A percentile compares a stretch with the other conserved stretches of the same genome.
Conservation (phyloP, 495 filamentous ascomycete genomes). For the Penicillium parvum region DNA sequence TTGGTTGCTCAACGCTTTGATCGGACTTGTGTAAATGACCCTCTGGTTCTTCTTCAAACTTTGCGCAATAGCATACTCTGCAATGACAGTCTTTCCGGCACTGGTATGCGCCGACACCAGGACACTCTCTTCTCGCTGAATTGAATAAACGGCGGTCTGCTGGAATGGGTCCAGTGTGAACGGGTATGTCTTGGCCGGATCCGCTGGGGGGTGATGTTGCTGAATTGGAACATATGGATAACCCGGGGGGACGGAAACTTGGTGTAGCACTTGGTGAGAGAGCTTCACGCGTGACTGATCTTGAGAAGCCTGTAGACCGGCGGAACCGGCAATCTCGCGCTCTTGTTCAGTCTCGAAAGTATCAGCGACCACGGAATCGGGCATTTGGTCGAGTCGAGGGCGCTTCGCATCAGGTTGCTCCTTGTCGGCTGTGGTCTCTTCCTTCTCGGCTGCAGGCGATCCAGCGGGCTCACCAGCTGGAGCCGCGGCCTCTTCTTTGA, state of each 20-base stretch:
- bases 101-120: conserved; percentile 95
- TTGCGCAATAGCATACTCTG: conserved; percentile 97
- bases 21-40: conserved; percentile 98
- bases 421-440: conserved; percentile 21
- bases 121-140: conserved; percentile 92
- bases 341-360: conserved; percentile 95
- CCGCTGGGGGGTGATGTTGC: conserved; percentile 78
- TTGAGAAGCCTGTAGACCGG: conserved; percentile 70
- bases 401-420: conserved; percentile 64
- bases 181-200: conserved; percentile 75
- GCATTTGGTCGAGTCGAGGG: conserved; percentile 63
- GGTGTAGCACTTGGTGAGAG: conserved; percentile 96
- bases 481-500: conserved; percentile 45
- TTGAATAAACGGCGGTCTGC: conserved; percentile 84
- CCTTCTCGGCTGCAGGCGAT: conserved; percentile 24
- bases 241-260: conserved; percentile 88
- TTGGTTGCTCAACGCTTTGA: conserved; percentile 97
- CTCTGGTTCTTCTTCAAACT: conserved; percentile 95
- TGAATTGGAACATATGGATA: conserved; percentile 92
- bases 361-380: conserved; percentile 84
- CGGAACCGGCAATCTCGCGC: conserved; percentile 74
- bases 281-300: conserved; percentile 68
- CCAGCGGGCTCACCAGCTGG: conserved; percentile 38
- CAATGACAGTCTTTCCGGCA: conserved; percentile 96
- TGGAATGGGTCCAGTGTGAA: conserved; percentile 98